These are phyloP conservation scores for Wallacemonas rigidus DNA, from an alignment of 208 protist species.

Conservation along the genomic window DNA sequence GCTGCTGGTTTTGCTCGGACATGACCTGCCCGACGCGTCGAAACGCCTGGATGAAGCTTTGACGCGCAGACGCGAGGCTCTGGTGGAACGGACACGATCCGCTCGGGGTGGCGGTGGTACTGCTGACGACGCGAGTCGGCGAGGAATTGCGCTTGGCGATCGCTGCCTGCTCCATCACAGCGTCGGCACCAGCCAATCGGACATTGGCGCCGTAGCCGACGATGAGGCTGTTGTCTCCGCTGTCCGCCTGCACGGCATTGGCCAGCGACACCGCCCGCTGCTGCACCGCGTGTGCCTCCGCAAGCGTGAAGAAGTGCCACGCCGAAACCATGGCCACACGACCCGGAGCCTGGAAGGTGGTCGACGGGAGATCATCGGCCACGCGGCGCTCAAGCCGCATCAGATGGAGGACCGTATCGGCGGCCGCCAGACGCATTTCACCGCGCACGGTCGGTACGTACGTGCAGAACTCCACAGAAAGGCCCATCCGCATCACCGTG, in stretches of 20 bases:
- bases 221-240: slow-evolving; percentile 3
- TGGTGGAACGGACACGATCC: background rate
- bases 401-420: slow-evolving; percentile 35
- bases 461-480: slow-evolving; percentile 30
- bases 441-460: slow-evolving; percentile 35
- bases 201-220: background rate
- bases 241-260: background rate
- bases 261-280: background rate
- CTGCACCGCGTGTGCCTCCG: background rate
- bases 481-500: slow-evolving; percentile 27
- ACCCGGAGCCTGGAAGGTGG: background rate
- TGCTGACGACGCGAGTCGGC: background rate
- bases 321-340: background rate
- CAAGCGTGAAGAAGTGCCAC: slow-evolving; percentile 8
- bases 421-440: slow-evolving; percentile 34
- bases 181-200: background rate
- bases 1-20: background rate
- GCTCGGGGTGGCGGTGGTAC: background rate
- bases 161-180: slow-evolving; percentile 11
- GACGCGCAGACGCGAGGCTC: background rate
- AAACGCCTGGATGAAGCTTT: background rate
- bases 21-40: background rate
- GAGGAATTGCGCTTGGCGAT: slow-evolving; percentile 1
- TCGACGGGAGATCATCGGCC: background rate
- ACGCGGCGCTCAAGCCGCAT: slow-evolving; percentile 16